Evolutionary conservation across 441 rosid genomes (phyloP), one percentile per base, ranked within the genome.

Genomic region (Capsella rubella): DNA sequence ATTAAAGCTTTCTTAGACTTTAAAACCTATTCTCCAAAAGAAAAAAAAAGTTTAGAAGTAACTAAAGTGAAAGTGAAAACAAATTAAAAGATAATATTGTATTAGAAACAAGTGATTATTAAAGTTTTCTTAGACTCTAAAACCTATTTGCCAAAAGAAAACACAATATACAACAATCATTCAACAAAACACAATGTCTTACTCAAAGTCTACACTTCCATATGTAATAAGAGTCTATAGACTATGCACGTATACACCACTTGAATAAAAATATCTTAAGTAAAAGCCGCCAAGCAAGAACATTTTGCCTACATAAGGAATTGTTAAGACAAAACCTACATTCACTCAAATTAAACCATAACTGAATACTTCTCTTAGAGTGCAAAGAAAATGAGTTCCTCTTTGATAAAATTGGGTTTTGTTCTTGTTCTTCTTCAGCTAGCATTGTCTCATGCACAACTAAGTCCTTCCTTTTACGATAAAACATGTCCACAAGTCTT

Each of bases 401-500:
- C 54, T 50, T 64, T 49, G 13, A 21, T 31, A 3, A 67, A 50
- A 42, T 37, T 67, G 15, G 78, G 73, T 43, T 18, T 42, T 46
- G 12, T 58, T 56, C 15, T 45, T 58, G 25, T 73, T 34, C 53
- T 8, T 61, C 64, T 78, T 60, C 67, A 61, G 6, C 78, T 75
- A 62, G 15, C 73, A 46, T 53, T 62, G 16, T 72, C 80, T 18
- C 10, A 65, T 8, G 86, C 79, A 43, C 87, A 86, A 49, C 69
- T 89, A 25, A 79, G 72, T 35, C 61, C 91, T 10, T 51, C 73
- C 5, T 89, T 86, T 74, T 89, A 89, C 43, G 70, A 76, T 15
- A 27, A 63, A 69, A 84, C 84, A 4, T 87, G 95, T 76, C 95
- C 92, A 0, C 57, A 79, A 54, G 87, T 70, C 21, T 47, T 51